Conservation (phyloP, 495 filamentous ascomycete species). For the Penicillium canescens region DNA sequence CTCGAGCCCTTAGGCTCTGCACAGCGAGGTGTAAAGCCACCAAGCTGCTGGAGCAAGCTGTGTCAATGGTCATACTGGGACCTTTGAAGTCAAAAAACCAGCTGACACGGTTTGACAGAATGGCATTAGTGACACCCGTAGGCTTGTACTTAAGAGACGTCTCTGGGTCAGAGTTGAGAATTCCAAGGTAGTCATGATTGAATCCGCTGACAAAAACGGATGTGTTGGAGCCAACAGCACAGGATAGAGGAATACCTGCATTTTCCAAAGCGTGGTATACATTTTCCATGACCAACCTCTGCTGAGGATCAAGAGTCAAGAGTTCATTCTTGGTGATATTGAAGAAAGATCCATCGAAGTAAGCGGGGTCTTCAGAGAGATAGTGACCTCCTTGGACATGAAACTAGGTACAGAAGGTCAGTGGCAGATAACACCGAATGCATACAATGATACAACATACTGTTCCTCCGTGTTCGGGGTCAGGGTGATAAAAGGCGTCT, state of each 20-base stretch:
- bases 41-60: slow-evolving; percentile 46
- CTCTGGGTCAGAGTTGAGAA: slow-evolving; percentile 25
- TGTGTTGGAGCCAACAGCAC: slow-evolving; percentile 29
- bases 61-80: slow-evolving; percentile 41
- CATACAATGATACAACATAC: slow-evolving; percentile 9
- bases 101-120: slow-evolving; percentile 46
- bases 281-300: slow-evolving; percentile 54
- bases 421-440: background rate
- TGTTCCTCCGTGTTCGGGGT: slow-evolving; percentile 30
- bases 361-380: slow-evolving; percentile 33
- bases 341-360: slow-evolving; percentile 56
- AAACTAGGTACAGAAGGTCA: slow-evolving; percentile 9
- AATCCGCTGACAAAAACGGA: slow-evolving; percentile 34
- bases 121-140: slow-evolving; percentile 31
- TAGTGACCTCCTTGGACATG: slow-evolving; percentile 26
- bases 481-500: slow-evolving; percentile 42
- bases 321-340: slow-evolving; percentile 56
- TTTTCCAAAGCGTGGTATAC: slow-evolving; percentile 53
- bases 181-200: slow-evolving; percentile 26
- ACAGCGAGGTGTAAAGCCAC: slow-evolving; percentile 28
- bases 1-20: slow-evolving; percentile 41
- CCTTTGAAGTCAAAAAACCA: slow-evolving; percentile 45
- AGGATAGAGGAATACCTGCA: slow-evolving; percentile 23
- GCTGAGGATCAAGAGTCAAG: slow-evolving; percentile 45
- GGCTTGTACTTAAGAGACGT: slow-evolving; percentile 24